phyloP scores from a whole-genome alignment of 2,329 filamentous ascomycete species.

The Penicillium olsonii region DNA sequence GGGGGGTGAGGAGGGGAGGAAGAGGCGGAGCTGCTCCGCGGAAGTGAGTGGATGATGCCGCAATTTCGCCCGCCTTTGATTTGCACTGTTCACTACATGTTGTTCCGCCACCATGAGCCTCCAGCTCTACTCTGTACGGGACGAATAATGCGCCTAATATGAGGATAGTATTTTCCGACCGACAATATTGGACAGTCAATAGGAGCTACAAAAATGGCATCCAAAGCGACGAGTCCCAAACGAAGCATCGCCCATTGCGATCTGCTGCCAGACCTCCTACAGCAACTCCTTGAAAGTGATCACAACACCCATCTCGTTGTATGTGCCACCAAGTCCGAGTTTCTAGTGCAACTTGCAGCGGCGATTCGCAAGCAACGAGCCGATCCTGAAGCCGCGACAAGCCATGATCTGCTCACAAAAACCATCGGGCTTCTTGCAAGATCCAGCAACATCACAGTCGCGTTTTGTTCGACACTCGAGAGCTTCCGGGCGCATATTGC shows the following conservation, averaged over 20 bases:
- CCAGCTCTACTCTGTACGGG: background rate
- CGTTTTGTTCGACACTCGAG: slow-evolving; percentile 74
- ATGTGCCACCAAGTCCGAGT: slow-evolving; percentile 65
- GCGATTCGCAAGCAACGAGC: slow-evolving; percentile 43
- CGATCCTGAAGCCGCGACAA: slow-evolving; percentile 9
- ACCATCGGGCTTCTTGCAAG: slow-evolving; percentile 70
- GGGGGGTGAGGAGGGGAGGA: slow-evolving; percentile 20
- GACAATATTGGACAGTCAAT: background rate
- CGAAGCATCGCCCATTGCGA: slow-evolving; percentile 51
- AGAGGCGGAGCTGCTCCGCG: slow-evolving; percentile 23
- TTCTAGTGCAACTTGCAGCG: slow-evolving; percentile 61
- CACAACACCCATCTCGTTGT: slow-evolving; percentile 66
- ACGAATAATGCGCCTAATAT: background rate
- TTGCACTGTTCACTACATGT: background rate
- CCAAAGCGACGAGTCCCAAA: slow-evolving; percentile 16
- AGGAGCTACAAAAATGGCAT: slow-evolving; percentile 1
- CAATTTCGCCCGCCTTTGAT: slow-evolving; percentile 8
- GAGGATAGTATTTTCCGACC: background rate
- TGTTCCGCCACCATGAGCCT: background rate
- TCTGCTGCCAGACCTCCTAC: slow-evolving; percentile 57
- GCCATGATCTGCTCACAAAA: slow-evolving; percentile 57
- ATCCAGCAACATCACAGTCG: slow-evolving; percentile 67
- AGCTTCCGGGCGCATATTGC: slow-evolving; percentile 76
- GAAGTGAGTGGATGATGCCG: slow-evolving; percentile 11
- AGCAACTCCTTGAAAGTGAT: slow-evolving; percentile 61